A percentile compares a stretch with the other conserved stretches of the same genome.
Conservation (phyloP, 768 basidiomycete species). For the Cyathus striatus region DNA sequence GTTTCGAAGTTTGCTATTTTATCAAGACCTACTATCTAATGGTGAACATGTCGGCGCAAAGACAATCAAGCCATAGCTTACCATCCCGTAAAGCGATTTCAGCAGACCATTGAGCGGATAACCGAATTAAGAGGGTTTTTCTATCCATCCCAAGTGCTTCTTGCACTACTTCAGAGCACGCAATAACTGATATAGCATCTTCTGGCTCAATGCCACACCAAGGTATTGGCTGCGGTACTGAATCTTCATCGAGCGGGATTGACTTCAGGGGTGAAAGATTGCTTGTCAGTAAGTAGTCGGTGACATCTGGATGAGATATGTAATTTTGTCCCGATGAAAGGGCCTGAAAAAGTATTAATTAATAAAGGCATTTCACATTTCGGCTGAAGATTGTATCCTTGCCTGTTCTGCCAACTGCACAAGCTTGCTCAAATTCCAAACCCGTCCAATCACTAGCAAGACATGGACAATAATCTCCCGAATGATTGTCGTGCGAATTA, state of each 20-base stretch:
- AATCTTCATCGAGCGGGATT: no score
- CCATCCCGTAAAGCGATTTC: conserved; percentile 69
- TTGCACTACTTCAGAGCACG: conserved; percentile 48
- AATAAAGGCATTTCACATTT: neutral
- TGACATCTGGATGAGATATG: no score
- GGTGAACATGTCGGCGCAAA: no score
- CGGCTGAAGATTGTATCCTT: neutral
- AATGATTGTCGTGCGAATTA: conserved; percentile 38
- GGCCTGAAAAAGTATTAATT: neutral
- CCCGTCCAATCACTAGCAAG: conserved; percentile 65
- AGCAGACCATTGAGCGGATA: conserved; percentile 65
- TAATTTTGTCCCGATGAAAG: neutral
- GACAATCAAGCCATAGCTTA: no score
- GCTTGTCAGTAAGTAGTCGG: no score
- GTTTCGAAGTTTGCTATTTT: conserved; percentile 46
- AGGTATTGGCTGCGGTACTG: no score
- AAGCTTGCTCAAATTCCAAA: conserved; percentile 64
- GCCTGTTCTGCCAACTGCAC: conserved; percentile 54
- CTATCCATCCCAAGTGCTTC: conserved; percentile 61
- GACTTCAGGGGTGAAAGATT: no score
- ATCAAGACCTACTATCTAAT: conserved; percentile 55
- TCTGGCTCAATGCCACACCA: conserved; percentile 48
- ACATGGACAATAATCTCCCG: conserved; percentile 60
- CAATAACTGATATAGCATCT: conserved; percentile 50
- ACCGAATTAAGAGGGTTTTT: conserved; percentile 44